phyloP scores from a whole-genome alignment of 208 protist species.

The Wallacemonas collosoma region DNA sequence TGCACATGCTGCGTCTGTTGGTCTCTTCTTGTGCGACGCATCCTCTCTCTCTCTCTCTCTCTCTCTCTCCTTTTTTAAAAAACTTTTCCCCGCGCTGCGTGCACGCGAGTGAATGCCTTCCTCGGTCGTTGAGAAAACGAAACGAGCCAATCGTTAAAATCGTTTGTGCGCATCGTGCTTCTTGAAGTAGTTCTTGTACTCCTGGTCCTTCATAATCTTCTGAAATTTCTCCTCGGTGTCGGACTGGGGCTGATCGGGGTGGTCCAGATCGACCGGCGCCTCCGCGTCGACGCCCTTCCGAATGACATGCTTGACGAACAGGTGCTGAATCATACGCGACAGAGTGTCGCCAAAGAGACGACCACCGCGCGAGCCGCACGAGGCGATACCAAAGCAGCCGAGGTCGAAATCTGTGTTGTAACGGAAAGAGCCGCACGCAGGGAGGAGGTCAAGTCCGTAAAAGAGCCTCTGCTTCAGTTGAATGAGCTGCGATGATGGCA shows the following conservation, averaged over 20 bases:
- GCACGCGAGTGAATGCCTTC: background rate
- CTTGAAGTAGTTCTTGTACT: constrained; percentile 69
- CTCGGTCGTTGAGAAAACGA: background rate
- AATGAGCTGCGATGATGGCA: constrained; percentile 32
- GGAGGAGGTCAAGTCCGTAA: constrained; percentile 41
- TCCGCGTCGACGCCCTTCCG: constrained; percentile 50
- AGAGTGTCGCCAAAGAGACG: constrained; percentile 63
- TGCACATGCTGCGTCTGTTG: too few relatives aligned
- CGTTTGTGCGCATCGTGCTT: constrained; percentile 66
- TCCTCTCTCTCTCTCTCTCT: background rate
- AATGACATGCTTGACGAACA: constrained; percentile 80
- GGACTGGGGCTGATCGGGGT: constrained; percentile 33
- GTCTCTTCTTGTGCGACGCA: too few relatives aligned
- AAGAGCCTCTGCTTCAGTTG: constrained; percentile 35
- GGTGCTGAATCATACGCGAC: constrained; percentile 69
- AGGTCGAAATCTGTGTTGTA: constrained; percentile 71
- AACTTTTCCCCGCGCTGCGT: background rate
- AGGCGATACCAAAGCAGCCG: constrained; percentile 74
- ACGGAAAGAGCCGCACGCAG: constrained; percentile 60
- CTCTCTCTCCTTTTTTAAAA: background rate
- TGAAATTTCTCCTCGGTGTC: constrained; percentile 48
- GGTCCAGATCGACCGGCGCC: constrained; percentile 53
- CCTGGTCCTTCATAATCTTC: constrained; percentile 51
- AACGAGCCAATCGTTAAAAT: constrained; percentile 25
- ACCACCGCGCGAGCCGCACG: constrained; percentile 61